Evolutionary conservation across 1,284 basidiomycete species (phyloP), one percentile per base, ranked within the genome.

Genomic region (Cystobasidium pallidum): DNA sequence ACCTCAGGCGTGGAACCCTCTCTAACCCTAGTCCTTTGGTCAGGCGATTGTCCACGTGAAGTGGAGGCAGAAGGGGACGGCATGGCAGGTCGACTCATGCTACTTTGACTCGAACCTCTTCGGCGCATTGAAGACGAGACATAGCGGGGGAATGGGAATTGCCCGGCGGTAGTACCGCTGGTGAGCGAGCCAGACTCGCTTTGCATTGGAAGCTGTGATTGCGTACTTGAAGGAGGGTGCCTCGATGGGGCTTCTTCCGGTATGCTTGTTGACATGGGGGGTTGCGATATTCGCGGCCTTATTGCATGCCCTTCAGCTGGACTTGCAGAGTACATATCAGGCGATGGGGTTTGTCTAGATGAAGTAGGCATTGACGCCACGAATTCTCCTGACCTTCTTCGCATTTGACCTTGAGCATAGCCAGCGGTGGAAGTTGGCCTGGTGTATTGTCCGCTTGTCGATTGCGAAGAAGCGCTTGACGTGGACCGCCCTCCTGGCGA

Each of bases 261-360:
- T 54, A 71, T 71, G 28, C 68, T 71, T 4, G 41, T 64, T 32
- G 68, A 71, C 59, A 71, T 71, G 3, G 68, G 68, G 34, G 59
- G 59, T 59, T 64, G 61, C n/a, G 68, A 64, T 21, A 52, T 45
- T 8, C 68, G 43, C 6, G 59, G 32, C 17, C 68, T 47, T 7
- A 57, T n/a, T n/a, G n/a, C n/a, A 51, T 61, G 39, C 21, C 47
- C 36, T 43, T 71, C 68, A 10, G 34, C 30, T 7, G 68, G 68
- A 64, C 68, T 71, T n/a, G 61, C 61, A 6, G 68, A 71, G n/a
- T 71, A 63, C 32, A 32, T 26, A 21, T 71, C 68, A 26, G 61
- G 61, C 6, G 61, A 55, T 26, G 68, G 47, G 15, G 59, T 36
- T n/a, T 63, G 61, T 39, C 68, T 34, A 41, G 45, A 41, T 26